Base-by-base conservation (phyloP, 1,284 basidiomycete genomes). In the Coniferiporia weirii region DNA sequence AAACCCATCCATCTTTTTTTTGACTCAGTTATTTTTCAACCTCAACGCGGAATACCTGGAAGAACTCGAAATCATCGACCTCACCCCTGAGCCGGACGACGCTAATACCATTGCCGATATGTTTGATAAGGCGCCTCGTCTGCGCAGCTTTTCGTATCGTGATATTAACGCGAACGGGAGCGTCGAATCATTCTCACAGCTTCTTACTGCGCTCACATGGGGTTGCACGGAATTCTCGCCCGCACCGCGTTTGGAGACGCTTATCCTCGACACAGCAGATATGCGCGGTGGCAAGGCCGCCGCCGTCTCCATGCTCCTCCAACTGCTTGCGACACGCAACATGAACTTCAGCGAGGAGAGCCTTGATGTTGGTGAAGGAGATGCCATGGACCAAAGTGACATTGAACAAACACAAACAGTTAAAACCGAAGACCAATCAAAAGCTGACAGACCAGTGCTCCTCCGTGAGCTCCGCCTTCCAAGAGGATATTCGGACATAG, bases 61-160 rank as follows among this genome's bases (percentile, higher is more conserved):
- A 34, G 45, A 48, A 19, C 46, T 56, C 8, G 54, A 56, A 17
- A 34, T 56, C 15, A 48, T 48, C 22, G 54, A 56, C 17, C 48
- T 56, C 45, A 22, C 54, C 1, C 46, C 46, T 4, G 54, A 48
- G 12, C n/a, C 45, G 17, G 27, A 34, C 35, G 19, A 44, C 27
- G 35, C n/a, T 38, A 35, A 35, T 27, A 15, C 47, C 19, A 19
- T 48, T 13, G 54, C 34, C 4, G 8, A 15, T 13, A 38, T 48
- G 40, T 48, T 56, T 45, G 6, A 27, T 6, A 7, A 15, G 5
- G 27, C 36, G 10, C 17, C 32, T 12, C 35, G 46, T 5, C 54
- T 56, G 34, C 46, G 35, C 34, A 20, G 46, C 32, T 32, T 56
- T 10, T 34, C 45, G 9, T 56, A 56, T 27, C 54, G 54, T 32